Evolutionary conservation across 192 early-diverging fungal genomes (phyloP).

Genomic region (Coemansia sp.): DNA sequence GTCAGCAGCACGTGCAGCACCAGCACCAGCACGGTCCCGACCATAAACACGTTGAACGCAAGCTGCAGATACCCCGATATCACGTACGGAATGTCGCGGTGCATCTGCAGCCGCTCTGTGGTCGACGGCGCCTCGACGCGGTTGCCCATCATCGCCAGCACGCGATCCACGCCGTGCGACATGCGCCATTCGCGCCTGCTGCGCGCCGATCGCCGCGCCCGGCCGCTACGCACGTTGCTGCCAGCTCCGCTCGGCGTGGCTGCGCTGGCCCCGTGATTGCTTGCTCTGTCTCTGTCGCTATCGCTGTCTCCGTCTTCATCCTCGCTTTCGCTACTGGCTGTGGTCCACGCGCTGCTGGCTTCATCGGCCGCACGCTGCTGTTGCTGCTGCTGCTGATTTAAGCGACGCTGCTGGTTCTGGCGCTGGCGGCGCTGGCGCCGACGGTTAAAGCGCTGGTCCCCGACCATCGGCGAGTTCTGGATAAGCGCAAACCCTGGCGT

Average conservation of each 20-base stretch:
- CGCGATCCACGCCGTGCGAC: constrained; percentile 37
- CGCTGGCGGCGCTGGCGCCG: constrained; percentile 9
- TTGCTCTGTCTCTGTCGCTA: not conserved
- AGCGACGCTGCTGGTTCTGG: not conserved
- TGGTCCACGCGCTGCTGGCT: constrained; percentile 18
- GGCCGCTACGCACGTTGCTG: constrained; percentile 2
- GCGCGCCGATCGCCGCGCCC: constrained; percentile 7
- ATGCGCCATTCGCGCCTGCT: constrained; percentile 15
- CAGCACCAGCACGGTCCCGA: constrained; percentile 58
- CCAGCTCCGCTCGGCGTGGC: not conserved
- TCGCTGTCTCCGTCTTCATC: constrained; percentile 4
- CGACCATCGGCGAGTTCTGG: constrained; percentile 11
- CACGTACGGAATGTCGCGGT: constrained; percentile 49
- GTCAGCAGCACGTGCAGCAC: constrained; percentile 66
- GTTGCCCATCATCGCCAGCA: constrained; percentile 43
- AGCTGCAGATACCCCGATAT: constrained; percentile 68
- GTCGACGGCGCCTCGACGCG: constrained; percentile 31
- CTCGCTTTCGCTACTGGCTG: constrained; percentile 12
- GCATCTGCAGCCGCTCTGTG: constrained; percentile 40
- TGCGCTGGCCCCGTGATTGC: too few species aligned
- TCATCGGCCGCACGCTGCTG: constrained; percentile 10
- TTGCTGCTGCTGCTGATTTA: not conserved
- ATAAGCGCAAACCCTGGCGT: not conserved
- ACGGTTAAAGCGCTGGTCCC: constrained; percentile 15
- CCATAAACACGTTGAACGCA: constrained; percentile 65